Evolutionary conservation across 73 alveolate genomes (phyloP).

Genomic region (Breviolum minutum): DNA sequence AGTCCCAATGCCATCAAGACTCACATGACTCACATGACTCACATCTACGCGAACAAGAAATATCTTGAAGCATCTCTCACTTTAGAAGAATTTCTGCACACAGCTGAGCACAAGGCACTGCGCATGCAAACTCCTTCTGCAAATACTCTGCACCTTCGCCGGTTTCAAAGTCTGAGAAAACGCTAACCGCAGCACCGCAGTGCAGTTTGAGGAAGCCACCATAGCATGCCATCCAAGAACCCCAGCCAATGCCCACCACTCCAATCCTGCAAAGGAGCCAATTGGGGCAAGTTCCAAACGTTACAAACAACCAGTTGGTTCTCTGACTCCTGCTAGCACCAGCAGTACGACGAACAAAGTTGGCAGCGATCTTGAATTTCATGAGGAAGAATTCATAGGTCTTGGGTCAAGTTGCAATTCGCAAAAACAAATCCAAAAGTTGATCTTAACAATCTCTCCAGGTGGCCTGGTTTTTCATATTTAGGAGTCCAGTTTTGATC

Average conservation of each 20-base stretch:
- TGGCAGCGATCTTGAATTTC: slow-evolving; percentile 78
- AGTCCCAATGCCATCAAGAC: not conserved
- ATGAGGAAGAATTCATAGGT: slow-evolving; percentile 89
- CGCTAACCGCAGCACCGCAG: not conserved
- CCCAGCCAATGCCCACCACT: slow-evolving; percentile 91
- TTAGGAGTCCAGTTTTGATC: not conserved
- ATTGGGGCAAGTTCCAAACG: not conserved
- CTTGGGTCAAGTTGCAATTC: not conserved
- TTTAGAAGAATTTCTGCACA: not conserved
- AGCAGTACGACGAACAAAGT: slow-evolving; percentile 54
- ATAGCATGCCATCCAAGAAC: slow-evolving; percentile 84
- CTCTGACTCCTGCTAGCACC: slow-evolving; percentile 16
- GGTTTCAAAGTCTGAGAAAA: not conserved
- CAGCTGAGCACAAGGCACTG: slow-evolving; percentile 32
- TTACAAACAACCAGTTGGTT: not conserved
- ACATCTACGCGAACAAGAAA: not conserved
- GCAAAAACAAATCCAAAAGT: not conserved
- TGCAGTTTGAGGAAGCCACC: slow-evolving; percentile 5
- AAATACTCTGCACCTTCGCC: slow-evolving; percentile 67
- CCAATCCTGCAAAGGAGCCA: slow-evolving; percentile 42
- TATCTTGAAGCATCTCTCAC: too few species aligned
- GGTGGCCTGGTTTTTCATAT: not conserved
- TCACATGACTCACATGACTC: not conserved
- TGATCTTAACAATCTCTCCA: not conserved
- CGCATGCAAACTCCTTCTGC: slow-evolving; percentile 49